phyloP scores from a whole-genome alignment of 2,329 filamentous ascomycete species.

The Diplodia intermedia region DNA sequence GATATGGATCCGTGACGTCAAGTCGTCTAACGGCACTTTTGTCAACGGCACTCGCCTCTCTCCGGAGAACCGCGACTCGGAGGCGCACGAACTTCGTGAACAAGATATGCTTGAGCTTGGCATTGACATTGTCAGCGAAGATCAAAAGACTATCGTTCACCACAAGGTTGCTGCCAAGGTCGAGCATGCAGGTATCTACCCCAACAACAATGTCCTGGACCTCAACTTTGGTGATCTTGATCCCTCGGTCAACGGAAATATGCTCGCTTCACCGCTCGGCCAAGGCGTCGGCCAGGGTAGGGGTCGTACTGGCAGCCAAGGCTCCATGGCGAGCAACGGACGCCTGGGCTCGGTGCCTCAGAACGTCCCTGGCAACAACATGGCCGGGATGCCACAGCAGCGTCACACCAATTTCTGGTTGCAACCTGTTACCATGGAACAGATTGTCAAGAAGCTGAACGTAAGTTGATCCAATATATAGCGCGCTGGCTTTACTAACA shows the following conservation, averaged over 20 bases:
- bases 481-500: background rate
- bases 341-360: constrained; percentile 64
- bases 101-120: constrained; percentile 92
- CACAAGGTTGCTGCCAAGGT: constrained; percentile 98
- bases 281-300: constrained; percentile 67
- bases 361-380: constrained; percentile 63
- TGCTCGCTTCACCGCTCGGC: constrained; percentile 46
- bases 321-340: constrained; percentile 67
- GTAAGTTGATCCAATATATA: constrained; percentile 60
- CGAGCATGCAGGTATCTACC: constrained; percentile 88
- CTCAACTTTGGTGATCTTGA: constrained; percentile 94
- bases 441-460: constrained; percentile 86
- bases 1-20: constrained; percentile 95
- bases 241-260: constrained; percentile 72
- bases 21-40: constrained; percentile 98
- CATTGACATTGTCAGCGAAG: constrained; percentile 98
- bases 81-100: constrained; percentile 90
- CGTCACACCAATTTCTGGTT: constrained; percentile 83
- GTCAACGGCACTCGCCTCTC: constrained; percentile 92
- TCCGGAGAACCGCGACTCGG: constrained; percentile 93
- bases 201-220: constrained; percentile 78
- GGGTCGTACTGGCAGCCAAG: constrained; percentile 63
- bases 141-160: constrained; percentile 97
- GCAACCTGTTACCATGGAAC: constrained; percentile 88
- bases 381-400: constrained; percentile 70